A percentile compares a stretch with the other conserved stretches of the same genome.
Evolutionary conservation across 306 rosid species (phyloP).

Genomic region (Acacia acuminata): DNA sequence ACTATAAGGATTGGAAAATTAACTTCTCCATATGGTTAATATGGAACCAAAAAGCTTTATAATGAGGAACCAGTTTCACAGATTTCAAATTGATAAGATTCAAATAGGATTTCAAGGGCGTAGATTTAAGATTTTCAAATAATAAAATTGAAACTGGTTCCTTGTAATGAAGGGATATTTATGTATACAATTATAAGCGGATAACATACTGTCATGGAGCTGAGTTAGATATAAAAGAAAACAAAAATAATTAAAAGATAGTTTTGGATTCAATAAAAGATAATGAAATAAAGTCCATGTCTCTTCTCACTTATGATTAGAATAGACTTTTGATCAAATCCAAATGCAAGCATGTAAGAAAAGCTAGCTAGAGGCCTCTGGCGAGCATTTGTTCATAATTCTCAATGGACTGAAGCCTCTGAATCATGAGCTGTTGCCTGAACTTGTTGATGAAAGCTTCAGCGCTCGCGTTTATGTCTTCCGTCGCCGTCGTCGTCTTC

Average conservation of each 20-base stretch:
- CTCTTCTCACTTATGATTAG: too few relatives aligned
- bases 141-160: too few relatives aligned
- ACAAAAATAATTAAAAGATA: neutral
- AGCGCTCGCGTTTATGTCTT: conserved; percentile 76
- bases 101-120: too few relatives aligned
- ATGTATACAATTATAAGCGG: too few relatives aligned
- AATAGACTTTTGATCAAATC: neutral
- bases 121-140: too few relatives aligned
- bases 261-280: neutral
- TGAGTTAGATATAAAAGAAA: neutral
- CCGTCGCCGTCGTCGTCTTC: conserved; percentile 47
- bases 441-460: conserved; percentile 88
- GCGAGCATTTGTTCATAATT: conserved; percentile 76
- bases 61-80: too few relatives aligned
- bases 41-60: too few relatives aligned
- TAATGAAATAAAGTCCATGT: too few relatives aligned
- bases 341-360: neutral
- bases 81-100: too few relatives aligned
- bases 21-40: too few relatives aligned
- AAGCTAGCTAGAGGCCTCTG: conserved; percentile 52
- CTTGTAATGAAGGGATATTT: too few relatives aligned
- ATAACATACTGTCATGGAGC: neutral
- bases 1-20: too few relatives aligned
- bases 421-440: conserved; percentile 71
- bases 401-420: conserved; percentile 87